phyloP scores from a whole-genome alignment of 176 grass and related monocot genomes.

The Triticum timopheevii region DNA sequence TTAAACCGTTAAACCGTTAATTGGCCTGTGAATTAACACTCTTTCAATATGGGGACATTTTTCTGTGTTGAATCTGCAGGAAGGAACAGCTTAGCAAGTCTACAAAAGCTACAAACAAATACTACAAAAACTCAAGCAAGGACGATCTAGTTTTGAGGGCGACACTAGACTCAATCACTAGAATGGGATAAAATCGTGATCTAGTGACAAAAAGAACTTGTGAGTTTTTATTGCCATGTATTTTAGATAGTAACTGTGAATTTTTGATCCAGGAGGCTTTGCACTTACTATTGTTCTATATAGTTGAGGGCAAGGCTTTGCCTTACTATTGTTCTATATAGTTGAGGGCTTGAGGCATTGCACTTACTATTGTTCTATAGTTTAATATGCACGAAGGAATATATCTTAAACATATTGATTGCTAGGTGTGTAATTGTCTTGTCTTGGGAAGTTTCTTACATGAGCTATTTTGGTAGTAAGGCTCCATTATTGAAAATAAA shows the following conservation, averaged over 20 bases:
- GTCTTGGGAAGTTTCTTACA: not conserved
- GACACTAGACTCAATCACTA: slow-evolving; percentile 25
- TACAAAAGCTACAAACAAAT: slow-evolving; percentile 42
- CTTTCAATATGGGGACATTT: not conserved
- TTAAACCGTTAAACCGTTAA: not conserved
- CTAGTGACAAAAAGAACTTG: not conserved
- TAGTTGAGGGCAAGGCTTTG: not conserved
- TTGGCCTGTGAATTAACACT: no score
- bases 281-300: not conserved
- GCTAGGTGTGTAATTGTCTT: not conserved
- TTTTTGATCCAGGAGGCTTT: not conserved
- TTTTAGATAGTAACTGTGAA: not conserved
- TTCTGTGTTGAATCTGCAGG: not conserved
- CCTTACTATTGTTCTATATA: not conserved
- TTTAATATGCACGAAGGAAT: not conserved
- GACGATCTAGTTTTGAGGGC: slow-evolving; percentile 63
- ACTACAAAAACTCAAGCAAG: slow-evolving; percentile 1
- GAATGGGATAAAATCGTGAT: not conserved
- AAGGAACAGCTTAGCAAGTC: slow-evolving; percentile 54
- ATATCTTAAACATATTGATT: not conserved
- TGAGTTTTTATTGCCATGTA: not conserved
- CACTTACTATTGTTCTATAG: not conserved
- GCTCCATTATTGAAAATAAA: not conserved
- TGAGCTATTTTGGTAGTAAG: not conserved
- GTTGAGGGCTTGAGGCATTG: not conserved